These are phyloP conservation scores for Pueraria montana DNA, from an alignment of 306 rosid species.

Conservation along the genomic window DNA sequence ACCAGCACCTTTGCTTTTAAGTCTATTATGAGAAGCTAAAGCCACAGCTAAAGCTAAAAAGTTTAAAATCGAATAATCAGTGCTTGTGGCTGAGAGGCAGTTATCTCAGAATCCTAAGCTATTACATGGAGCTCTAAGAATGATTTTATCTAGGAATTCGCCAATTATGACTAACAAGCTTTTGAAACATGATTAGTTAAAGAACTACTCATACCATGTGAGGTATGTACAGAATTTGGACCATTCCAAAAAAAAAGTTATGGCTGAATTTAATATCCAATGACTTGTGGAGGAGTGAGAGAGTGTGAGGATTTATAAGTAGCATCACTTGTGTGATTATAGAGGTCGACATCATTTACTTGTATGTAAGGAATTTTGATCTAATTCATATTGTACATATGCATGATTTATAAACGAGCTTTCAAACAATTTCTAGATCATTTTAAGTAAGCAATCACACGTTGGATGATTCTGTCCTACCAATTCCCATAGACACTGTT, in stretches of 20 bases:
- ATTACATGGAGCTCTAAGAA: constrained; percentile 4
- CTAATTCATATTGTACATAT: constrained; percentile 9
- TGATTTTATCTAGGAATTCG: not conserved
- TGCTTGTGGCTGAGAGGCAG: constrained; percentile 4
- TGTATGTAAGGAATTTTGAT: constrained; percentile 7
- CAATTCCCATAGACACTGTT: not conserved
- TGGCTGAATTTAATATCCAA: constrained; percentile 12
- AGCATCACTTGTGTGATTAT: not conserved
- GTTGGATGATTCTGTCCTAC: constrained; percentile 5
- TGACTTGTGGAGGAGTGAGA: not conserved
- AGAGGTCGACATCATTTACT: constrained; percentile 24
- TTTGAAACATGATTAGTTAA: constrained; percentile 8
- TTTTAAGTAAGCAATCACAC: constrained; percentile 14
- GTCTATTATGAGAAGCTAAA: not conserved
- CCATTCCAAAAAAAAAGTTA: not conserved
- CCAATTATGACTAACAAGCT: constrained; percentile 5
- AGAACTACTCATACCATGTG: not conserved
- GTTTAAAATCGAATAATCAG: constrained; percentile 12
- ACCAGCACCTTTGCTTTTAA: not conserved
- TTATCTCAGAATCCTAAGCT: not conserved
- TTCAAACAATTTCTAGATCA: not conserved
- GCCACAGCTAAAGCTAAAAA: not conserved
- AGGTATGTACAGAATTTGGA: not conserved
- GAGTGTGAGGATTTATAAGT: not conserved
- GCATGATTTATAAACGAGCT: not conserved